phyloP scores from a whole-genome alignment of 2,329 filamentous ascomycete genomes.

The Scytalidium sp. region DNA sequence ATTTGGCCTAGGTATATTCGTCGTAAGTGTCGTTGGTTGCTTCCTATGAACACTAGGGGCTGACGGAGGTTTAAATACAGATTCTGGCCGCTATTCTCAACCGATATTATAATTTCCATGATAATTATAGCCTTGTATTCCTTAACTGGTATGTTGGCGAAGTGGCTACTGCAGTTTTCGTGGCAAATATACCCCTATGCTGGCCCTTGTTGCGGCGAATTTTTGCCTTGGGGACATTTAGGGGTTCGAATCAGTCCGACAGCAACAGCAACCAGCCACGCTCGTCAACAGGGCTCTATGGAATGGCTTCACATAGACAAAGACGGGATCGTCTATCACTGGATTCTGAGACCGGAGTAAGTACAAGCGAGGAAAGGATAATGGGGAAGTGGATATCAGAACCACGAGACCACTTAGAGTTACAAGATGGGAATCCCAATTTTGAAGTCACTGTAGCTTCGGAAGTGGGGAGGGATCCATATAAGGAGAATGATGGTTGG shows the following conservation, averaged over 20 bases:
- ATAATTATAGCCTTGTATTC: conserved; percentile 19
- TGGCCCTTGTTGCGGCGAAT: conserved; percentile 45
- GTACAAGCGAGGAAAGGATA: background rate
- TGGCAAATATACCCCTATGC: conserved; percentile 46
- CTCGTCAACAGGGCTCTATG: background rate
- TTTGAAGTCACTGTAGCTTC: no score
- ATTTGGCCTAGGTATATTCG: conserved; percentile 40
- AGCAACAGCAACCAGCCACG: background rate
- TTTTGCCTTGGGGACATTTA: conserved; percentile 16
- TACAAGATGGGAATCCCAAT: no score
- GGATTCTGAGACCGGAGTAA: background rate
- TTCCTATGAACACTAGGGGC: no score
- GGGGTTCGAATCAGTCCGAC: background rate
- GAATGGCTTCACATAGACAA: background rate
- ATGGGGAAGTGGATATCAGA: background rate
- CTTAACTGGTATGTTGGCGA: conserved; percentile 47
- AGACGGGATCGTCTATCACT: background rate
- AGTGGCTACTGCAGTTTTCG: conserved; percentile 45
- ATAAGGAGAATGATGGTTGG: no score
- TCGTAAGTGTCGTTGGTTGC: no score
- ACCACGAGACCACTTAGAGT: no score
- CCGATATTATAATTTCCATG: conserved; percentile 35
- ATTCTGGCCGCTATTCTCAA: conserved; percentile 46
- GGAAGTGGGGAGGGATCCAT: no score
- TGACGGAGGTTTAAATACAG: no score